Percentiles rank a stretch among this genome's conserved stretches.
Evolutionary conservation across 2,329 filamentous ascomycete genomes (phyloP).

Genomic region (Arthrobotrys sphaeroides): DNA sequence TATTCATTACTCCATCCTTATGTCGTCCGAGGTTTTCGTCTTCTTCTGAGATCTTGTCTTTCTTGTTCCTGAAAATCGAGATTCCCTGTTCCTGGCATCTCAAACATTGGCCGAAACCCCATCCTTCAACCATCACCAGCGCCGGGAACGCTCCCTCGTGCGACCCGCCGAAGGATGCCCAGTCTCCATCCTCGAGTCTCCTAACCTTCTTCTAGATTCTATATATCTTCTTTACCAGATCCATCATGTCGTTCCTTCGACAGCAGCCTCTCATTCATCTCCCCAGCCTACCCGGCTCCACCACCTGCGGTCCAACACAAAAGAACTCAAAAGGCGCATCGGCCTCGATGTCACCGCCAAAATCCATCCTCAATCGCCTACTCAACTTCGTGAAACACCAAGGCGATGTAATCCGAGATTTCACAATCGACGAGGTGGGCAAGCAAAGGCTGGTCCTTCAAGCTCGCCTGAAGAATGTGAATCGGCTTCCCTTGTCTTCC

Average conservation of each 20-base stretch:
- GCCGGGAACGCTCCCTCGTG: too few relatives aligned
- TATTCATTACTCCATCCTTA: too few relatives aligned
- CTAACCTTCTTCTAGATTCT: background rate
- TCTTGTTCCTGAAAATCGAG: background rate
- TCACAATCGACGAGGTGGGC: slow-evolving; percentile 47
- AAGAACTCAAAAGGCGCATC: slow-evolving; percentile 18
- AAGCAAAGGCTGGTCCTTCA: slow-evolving; percentile 51
- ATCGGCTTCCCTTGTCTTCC: slow-evolving; percentile 1
- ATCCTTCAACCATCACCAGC: background rate
- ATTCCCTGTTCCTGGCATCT: background rate
- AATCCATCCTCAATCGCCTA: slow-evolving; percentile 37
- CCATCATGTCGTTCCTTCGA: slow-evolving; percentile 41
- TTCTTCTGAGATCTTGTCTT: too few relatives aligned
- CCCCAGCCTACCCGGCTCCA: too few relatives aligned
- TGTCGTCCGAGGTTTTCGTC: background rate
- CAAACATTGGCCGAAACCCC: slow-evolving; percentile 43
- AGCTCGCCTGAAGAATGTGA: slow-evolving; percentile 50
- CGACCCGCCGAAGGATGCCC: slow-evolving; percentile 24
- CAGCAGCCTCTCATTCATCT: slow-evolving; percentile 47
- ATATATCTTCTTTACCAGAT: background rate
- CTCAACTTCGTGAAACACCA: slow-evolving; percentile 50
- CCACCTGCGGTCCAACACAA: slow-evolving; percentile 38
- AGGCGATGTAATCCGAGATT: slow-evolving; percentile 42
- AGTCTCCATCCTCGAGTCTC: background rate
- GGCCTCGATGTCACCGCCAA: slow-evolving; percentile 28